phyloP scores from a whole-genome alignment of 257 asterid genomes.

The Nicotiana undulata region DNA sequence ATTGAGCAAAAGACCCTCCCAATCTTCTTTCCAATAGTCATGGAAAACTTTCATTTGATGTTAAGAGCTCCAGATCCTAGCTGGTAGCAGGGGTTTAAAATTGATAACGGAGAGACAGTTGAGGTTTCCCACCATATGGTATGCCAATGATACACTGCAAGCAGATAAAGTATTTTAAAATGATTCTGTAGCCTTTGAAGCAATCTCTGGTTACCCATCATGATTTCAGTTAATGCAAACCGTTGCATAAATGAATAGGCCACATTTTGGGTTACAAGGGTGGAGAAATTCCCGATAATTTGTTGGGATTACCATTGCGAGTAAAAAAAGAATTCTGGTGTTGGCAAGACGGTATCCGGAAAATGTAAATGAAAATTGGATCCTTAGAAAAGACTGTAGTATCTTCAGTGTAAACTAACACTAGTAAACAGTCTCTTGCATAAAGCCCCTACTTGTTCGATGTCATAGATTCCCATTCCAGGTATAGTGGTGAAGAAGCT shows the following conservation, averaged over 20 bases:
- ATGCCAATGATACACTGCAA: neutral
- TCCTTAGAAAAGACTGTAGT: neutral
- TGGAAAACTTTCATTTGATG: no score
- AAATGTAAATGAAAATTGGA: no score
- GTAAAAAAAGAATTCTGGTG: neutral
- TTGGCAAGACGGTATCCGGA: neutral
- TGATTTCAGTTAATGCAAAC: neutral
- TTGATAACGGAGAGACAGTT: neutral
- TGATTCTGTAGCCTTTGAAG: neutral
- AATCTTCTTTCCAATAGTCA: no score
- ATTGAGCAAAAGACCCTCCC: no score
- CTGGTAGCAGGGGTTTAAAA: neutral
- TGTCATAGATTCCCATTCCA: neutral
- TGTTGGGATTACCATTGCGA: neutral
- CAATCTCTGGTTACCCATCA: neutral
- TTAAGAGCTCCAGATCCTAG: no score
- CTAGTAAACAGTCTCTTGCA: neutral
- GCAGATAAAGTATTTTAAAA: neutral
- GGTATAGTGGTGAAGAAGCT: neutral
- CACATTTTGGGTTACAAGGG: neutral
- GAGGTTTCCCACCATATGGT: neutral
- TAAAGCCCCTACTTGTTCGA: neutral
- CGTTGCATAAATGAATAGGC: neutral
- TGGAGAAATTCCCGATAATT: neutral
- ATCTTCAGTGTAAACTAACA: neutral